phyloP scores from a whole-genome alignment of 73 alveolate species.

The Tetrahymena malaccensis region DNA sequence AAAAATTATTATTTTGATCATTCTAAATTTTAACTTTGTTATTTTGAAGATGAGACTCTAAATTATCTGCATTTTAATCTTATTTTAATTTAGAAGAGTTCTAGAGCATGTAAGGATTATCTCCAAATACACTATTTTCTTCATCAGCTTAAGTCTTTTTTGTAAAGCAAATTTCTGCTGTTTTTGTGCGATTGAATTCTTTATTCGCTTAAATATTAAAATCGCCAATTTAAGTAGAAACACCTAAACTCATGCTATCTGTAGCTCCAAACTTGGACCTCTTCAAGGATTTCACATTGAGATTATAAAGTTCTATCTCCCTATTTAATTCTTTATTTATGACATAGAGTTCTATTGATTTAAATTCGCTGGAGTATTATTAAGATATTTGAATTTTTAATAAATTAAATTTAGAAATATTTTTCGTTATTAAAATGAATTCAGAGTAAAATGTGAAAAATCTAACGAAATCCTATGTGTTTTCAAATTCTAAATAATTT shows the following conservation, averaged over 20 bases:
- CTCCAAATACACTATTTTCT: background rate
- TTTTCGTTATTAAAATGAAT: background rate
- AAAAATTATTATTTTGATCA: background rate
- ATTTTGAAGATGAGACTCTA: background rate
- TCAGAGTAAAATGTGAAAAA: background rate
- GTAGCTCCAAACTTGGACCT: background rate
- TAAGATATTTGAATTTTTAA: background rate
- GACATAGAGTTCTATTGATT: background rate
- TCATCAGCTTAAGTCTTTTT: background rate
- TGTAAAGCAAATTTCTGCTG: background rate
- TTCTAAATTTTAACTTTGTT: background rate
- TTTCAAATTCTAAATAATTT: background rate
- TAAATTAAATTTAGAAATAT: background rate
- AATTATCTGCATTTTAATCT: background rate
- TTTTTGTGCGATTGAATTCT: background rate
- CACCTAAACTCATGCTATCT: background rate
- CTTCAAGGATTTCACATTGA: background rate
- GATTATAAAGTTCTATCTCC: background rate
- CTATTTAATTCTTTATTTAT: background rate
- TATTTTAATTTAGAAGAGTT: no score
- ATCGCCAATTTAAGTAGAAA: background rate
- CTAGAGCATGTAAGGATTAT: background rate
- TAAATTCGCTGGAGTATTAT: background rate
- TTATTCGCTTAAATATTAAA: background rate
- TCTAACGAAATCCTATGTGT: background rate